Evolutionary conservation across 352 stramenopile genomes (phyloP), one percentile per base, ranked within the genome.

Genomic region (Phytophthora litchii): DNA sequence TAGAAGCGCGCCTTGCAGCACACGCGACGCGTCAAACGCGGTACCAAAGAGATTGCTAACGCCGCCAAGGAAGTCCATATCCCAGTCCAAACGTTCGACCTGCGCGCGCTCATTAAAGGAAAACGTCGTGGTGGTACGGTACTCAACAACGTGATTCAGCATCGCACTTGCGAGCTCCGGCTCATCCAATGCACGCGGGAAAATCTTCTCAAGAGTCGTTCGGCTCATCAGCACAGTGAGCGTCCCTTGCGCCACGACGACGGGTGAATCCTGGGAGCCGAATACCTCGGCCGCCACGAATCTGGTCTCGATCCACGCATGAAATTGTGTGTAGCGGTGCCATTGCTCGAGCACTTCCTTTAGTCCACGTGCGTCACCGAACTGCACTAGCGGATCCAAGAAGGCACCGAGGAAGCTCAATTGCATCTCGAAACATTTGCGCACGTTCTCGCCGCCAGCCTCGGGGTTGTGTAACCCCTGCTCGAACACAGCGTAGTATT

Each of bases 401-500:
- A 89, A 86, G 13, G 75, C 72, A 5, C 36, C 34, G 6, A 88
- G 58, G 32, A 88, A 89, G 47, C 62, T 54, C 23, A 85, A 44
- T 45, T 89, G 76, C 41, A 89, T 73, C 13, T 82, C 67, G 46
- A 79, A 80, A 54, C 77, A 87, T 44, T 77, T 72, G 34, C 56
- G 67, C 37, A 72, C 70, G 49, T 78, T 69, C 14, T 60, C 67
- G 4, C 69, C 73, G 5, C 69, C 75, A 1, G 71, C 76, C 29
- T 69, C 44, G 6, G 77, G 73, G 47, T 86, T 73, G 56, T 86
- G 76, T 38, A 89, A 64, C 3, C 80, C 77, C 14, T 71, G 63
- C 17, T 63, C 51, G 44, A 89, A 86, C 67, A 89, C 80, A 41
- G 67, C 64, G 61, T 83, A 85, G 72, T 89, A 89, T 52, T 88